Evolutionary conservation across 768 basidiomycete species (phyloP).

Genomic region (Mycena capillaripes): DNA sequence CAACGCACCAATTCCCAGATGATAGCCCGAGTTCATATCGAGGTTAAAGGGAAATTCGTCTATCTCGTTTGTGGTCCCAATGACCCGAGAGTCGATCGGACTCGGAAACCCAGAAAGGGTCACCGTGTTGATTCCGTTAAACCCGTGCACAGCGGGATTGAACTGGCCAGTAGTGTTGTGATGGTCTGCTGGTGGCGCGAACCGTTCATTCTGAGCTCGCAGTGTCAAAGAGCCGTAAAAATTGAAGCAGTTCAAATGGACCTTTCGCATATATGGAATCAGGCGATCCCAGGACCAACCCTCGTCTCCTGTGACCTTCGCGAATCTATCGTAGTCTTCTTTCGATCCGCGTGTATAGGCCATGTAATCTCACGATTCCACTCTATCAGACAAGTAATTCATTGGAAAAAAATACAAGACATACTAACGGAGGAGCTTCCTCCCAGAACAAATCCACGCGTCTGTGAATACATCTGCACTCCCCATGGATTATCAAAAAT

Average conservation of each 20-base stretch:
- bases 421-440: conserved; percentile 31
- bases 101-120: conserved; percentile 37
- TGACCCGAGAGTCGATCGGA: conserved; percentile 36
- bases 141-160: no score
- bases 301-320: conserved; percentile 40
- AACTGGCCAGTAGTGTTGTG: conserved; percentile 41
- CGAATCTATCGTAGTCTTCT: conserved; percentile 41
- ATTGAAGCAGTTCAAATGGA: conserved; percentile 9
- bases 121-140: conserved; percentile 38
- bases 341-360: conserved; percentile 46
- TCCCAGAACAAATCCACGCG: conserved; percentile 29
- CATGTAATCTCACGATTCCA: no score
- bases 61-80: conserved; percentile 40
- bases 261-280: conserved; percentile 42
- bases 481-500: no score
- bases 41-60: conserved; percentile 48
- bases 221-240: background rate
- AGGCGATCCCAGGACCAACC: conserved; percentile 49
- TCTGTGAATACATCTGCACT: no score
- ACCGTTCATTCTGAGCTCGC: conserved; percentile 19
- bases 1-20: conserved; percentile 24
- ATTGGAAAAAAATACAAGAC: conserved; percentile 4
- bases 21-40: conserved; percentile 50
- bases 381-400: no score
- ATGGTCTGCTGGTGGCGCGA: conserved; percentile 38